Percentiles rank a stretch among this genome's conserved stretches.
phyloP scores from a whole-genome alignment of 345 rosid genomes.

The Populus alba region DNA sequence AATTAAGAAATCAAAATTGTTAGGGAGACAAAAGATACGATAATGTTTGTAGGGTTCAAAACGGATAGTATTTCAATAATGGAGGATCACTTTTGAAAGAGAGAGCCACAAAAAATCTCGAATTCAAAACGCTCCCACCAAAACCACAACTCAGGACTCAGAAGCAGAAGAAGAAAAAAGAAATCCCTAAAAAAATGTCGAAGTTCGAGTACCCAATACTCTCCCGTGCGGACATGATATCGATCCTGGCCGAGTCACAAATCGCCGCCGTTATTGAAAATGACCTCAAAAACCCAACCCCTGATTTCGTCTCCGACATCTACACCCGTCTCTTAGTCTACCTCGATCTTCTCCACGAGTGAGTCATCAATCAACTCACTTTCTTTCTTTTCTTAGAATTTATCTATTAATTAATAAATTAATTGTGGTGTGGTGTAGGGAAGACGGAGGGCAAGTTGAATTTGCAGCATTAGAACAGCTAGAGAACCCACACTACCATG shows the following conservation, averaged over 20 bases:
- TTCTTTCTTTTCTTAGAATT: not conserved
- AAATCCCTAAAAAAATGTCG: slow-evolving; percentile 49
- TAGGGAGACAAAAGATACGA: too few species aligned
- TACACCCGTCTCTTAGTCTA: slow-evolving; percentile 63
- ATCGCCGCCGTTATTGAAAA: slow-evolving; percentile 50
- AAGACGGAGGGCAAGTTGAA: slow-evolving; percentile 71
- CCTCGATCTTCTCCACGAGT: slow-evolving; percentile 71
- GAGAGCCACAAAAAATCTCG: too few species aligned
- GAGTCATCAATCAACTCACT: not conserved
- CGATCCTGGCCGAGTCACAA: slow-evolving; percentile 54
- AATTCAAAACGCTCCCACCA: not conserved
- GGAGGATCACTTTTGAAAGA: too few species aligned
- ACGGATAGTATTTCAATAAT: too few species aligned
- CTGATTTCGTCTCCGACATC: slow-evolving; percentile 52
- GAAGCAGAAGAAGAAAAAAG: not conserved
- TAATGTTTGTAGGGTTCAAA: too few species aligned
- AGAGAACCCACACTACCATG: slow-evolving; percentile 83
- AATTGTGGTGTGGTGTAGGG: slow-evolving; percentile 39
- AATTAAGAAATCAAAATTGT: too few species aligned
- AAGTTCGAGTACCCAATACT: slow-evolving; percentile 61
- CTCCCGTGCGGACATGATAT: slow-evolving; percentile 53
- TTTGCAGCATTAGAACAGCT: slow-evolving; percentile 72
- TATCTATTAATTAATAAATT: not conserved
- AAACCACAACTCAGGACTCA: not conserved
- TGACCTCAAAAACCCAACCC: slow-evolving; percentile 49